Base-by-base conservation (phyloP, 768 basidiomycete genomes). In the Tylopilus sp. region DNA sequence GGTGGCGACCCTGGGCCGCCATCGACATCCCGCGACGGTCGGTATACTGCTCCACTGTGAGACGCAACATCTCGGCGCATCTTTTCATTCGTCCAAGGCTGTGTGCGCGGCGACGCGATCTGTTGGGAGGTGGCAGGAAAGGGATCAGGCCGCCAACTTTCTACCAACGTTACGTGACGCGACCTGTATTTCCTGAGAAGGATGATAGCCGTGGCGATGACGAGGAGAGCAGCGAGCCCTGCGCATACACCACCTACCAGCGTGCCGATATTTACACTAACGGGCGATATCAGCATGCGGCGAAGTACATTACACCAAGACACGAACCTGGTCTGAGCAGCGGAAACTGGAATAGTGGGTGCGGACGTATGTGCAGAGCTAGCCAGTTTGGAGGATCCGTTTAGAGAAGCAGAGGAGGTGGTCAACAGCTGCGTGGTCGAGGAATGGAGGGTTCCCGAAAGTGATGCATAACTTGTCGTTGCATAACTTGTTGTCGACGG, bases 161-260 rank as follows among this genome's bases (percentile, higher is more conserved):
- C 48, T 20, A 31, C 44, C 26, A 49, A 9, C 5, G n/a, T 35
- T 17, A 23, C 12, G 17, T 21, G 39, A 28, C 10, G 52, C 30
- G 47, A 44, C 35, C 9, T 46, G 44, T 46, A 36, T 21, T 33
- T 58, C 31, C n/a, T 48, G 18, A 61, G 20, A 31, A 52, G 42
- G 39, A 55, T 22, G 40, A 48, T 26, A 0, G 40, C 22, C 18
- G 45, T 23, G 39, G 43, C 6, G 7, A 61, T 21, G 5, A 36
- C 25, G 3, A 47, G 28, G 33, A 53, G 36, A 8, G 9, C 30
- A 21, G 23, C 54, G 15, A 56, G 10, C 15, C 51, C 58, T 38
- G 48, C 54, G 10, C 33, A 57, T 12, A 43, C 39, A 25, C 56
- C n/a, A 15, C 47, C 50, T 12, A 55, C 26, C n/a, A 58, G 18